A percentile compares a stretch with the other conserved stretches of the same genome.
Evolutionary conservation across 2,329 filamentous ascomycete genomes (phyloP).

Genomic region (Fusarium neocosmosporiellum): DNA sequence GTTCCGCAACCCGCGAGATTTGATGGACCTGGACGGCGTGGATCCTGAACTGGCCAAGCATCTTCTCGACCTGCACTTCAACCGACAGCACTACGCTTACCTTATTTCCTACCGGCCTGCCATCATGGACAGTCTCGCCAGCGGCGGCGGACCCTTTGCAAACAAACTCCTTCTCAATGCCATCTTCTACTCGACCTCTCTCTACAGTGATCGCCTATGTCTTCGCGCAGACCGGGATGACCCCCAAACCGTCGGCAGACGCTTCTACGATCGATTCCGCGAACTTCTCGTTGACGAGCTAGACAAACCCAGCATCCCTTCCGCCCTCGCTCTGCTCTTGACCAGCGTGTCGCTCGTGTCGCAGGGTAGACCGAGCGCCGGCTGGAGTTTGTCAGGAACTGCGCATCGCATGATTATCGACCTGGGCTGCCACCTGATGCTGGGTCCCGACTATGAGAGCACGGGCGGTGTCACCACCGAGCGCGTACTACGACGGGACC

Average conservation of each 20-base stretch:
- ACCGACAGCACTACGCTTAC: constrained; percentile 51
- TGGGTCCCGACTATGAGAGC: constrained; percentile 42
- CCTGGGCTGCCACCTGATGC: constrained; percentile 51
- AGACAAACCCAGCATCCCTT: constrained; percentile 51
- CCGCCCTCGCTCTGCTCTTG: constrained; percentile 49
- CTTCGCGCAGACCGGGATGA: constrained; percentile 49
- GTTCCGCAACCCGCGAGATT: constrained; percentile 44
- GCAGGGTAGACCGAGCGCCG: constrained; percentile 49
- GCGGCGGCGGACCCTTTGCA: constrained; percentile 48
- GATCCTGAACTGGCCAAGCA: constrained; percentile 50
- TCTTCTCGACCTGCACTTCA: constrained; percentile 52
- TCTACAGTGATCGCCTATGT: constrained; percentile 52
- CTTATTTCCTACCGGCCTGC: constrained; percentile 53
- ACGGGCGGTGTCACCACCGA: constrained; percentile 40
- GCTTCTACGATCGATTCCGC: constrained; percentile 53
- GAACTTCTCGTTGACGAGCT: constrained; percentile 49
- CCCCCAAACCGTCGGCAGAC: constrained; percentile 48
- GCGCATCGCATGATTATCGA: constrained; percentile 55
- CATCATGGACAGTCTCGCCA: constrained; percentile 52
- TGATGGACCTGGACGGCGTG: constrained; percentile 50
- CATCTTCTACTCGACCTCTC: constrained; percentile 53
- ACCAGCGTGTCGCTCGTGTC: constrained; percentile 48
- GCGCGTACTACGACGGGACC: constrained; percentile 42
- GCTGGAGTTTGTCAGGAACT: constrained; percentile 50
- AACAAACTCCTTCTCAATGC: constrained; percentile 54